These are phyloP conservation scores for Cyberlindnera maritima DNA, from an alignment of 805 yeast species.

Conservation along the genomic window DNA sequence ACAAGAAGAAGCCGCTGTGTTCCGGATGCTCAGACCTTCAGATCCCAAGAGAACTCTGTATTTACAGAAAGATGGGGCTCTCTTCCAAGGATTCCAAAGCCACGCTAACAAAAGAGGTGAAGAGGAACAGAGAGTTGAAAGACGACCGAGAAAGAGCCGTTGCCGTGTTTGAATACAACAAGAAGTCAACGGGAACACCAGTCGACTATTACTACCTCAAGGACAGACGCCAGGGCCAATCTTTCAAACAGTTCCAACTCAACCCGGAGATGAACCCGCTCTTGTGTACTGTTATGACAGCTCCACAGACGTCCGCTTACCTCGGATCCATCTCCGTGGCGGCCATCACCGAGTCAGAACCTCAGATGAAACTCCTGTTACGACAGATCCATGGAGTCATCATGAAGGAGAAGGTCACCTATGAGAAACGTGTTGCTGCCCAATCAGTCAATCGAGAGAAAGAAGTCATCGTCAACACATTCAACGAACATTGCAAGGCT, in stretches of 20 bases:
- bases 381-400: conserved; percentile 16
- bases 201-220: conserved; percentile 16
- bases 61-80: conserved; percentile 20
- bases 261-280: conserved; percentile 20
- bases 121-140: conserved; percentile 16
- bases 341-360: conserved; percentile 17
- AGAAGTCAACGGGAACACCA: conserved; percentile 10
- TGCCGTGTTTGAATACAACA: conserved; percentile 15
- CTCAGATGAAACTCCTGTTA: conserved; percentile 13
- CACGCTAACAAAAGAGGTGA: conserved; percentile 13
- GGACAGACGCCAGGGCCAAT: conserved; percentile 4
- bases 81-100: conserved; percentile 18
- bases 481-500: conserved; percentile 13
- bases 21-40: conserved; percentile 16
- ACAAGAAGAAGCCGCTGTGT: conserved; percentile 14
- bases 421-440: conserved; percentile 3
- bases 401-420: conserved; percentile 9
- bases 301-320: conserved; percentile 13
- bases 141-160: conserved; percentile 12
- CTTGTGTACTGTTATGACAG: conserved; percentile 15
- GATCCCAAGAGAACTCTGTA: conserved; percentile 18
- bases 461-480: conserved; percentile 4
- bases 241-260: conserved; percentile 13
- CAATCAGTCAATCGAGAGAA: not conserved
- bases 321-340: conserved; percentile 20